Base-by-base conservation (phyloP, 495 filamentous ascomycete species). In the Xylona heveae region DNA sequence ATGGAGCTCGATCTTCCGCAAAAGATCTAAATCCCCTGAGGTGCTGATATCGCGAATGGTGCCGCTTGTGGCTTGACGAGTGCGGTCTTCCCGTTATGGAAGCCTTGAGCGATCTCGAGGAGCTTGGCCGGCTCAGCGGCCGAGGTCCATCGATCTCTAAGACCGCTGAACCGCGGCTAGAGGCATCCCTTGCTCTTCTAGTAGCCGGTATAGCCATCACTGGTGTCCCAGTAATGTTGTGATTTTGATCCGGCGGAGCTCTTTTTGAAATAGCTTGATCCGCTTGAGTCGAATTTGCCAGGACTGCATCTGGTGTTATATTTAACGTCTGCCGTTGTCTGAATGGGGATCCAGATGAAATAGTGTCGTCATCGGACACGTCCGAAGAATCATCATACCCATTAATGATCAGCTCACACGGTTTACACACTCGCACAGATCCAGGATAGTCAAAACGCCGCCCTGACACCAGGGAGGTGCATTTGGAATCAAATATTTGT, bases 401-500 rank as follows among this genome's bases (percentile, higher is more conserved):
- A 44, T 85, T 78, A 34, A 95, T 91, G 48, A 95, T 84, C 34
- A 63, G 62, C 44, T 94, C 72, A 46, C 90, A 99, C n/a, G 79
- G 74, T 43, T 84, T 93, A 54, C 90, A 99, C 19, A 95, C 81
- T 39, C 90, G 63, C 30, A 99, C 61, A 18, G 72, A 76, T 2
- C 82, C 76, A 31, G 71, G 66, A 34, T 92, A 79, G n/a, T 81
- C 81, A 50, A 95, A 94, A 19, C 69, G 64, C 33, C 73, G 64
- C 3, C 85, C 88, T 9, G 81, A 68, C 16, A 99, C 77, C 9
- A 83, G 64, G 24, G 78, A 73, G 3, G 90, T 99, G 51, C 90
- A 99, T 50, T 91, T 92, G 1, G 80, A 78, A 52, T 94, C 88
- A 47, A 95, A 95, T 24, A 99, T 99, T 46, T 92, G 90, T 19